Percentiles rank a stretch among this genome's conserved stretches.
Evolutionary conservation across 768 basidiomycete genomes (phyloP).

Genomic region (Cyclocybe cylindracea): DNA sequence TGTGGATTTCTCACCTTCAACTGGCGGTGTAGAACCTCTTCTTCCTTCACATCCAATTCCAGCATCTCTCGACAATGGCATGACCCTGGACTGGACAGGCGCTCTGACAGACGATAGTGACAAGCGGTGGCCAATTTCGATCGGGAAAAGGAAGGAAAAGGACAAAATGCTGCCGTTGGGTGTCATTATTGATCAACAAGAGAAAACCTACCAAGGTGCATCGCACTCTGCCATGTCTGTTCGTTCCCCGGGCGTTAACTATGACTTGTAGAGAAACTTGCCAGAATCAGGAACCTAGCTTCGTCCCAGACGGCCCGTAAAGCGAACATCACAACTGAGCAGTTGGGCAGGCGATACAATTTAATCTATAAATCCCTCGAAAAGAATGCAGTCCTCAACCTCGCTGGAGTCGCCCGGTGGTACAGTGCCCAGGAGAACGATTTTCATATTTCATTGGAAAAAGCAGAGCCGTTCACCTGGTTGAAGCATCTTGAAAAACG

Average conservation of each 20-base stretch:
- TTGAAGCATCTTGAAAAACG: slow-evolving; percentile 63
- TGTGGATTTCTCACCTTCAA: slow-evolving; percentile 72
- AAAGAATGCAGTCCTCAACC: slow-evolving; percentile 37
- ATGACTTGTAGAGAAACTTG: slow-evolving; percentile 51
- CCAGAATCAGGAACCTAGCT: slow-evolving; percentile 48
- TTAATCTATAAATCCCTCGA: slow-evolving; percentile 46
- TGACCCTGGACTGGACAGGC: slow-evolving; percentile 77
- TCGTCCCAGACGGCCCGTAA: slow-evolving; percentile 61
- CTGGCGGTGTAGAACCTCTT: slow-evolving; percentile 33
- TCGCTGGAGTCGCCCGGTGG: slow-evolving; percentile 60
- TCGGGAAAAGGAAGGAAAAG: slow-evolving; percentile 62
- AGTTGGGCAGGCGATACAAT: slow-evolving; percentile 65
- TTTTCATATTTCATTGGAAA: slow-evolving; percentile 55
- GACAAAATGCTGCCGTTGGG: slow-evolving; percentile 43
- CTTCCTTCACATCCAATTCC: slow-evolving; percentile 64
- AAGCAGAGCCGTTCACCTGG: slow-evolving; percentile 74
- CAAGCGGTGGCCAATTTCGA: slow-evolving; percentile 59
- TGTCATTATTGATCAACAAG: slow-evolving; percentile 58
- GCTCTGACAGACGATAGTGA: slow-evolving; percentile 59
- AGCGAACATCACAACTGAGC: slow-evolving; percentile 62
- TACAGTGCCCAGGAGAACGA: slow-evolving; percentile 48
- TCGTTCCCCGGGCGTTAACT: neutral
- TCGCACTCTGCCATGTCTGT: neutral
- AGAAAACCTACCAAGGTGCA: slow-evolving; percentile 57
- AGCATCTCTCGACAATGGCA: slow-evolving; percentile 65